Base-by-base conservation (phyloP, 2,329 filamentous ascomycete species). In the Aspergillus alliaceus region DNA sequence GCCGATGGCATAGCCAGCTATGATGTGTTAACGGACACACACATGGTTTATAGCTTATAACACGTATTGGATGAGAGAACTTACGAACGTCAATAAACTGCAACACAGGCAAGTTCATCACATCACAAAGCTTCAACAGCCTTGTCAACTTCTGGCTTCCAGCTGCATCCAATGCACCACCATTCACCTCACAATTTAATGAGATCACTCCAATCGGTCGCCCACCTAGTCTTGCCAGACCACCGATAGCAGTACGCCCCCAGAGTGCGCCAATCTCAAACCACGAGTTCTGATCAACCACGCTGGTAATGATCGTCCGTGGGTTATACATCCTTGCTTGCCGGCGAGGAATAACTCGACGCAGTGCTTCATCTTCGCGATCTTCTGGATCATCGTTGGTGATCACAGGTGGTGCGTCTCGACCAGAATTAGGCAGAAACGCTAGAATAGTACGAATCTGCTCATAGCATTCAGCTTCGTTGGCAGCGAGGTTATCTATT, bases 221-320 rank as follows among this genome's bases (percentile, higher is more conserved):
- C 1, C 86, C 86, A 14, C 73, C 78, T 1, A 88, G 71, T 6
- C 86, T 75, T 1, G 84, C 86, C 0, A 88, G 77, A 0, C 86
- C 86, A 7, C 82, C 79, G 34, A 88, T 86, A 1, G 83, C 80
- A 0, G 84, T 86, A 1, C 79, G 81, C 4, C 85, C 86, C 86
- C 86, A 88, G 1, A 86, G 76, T 0, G 79, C 68, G 4, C 86
- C 86, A 47, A 88, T 88, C 60, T 88, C 85, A 68, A 88, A 88
- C 77, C 83, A 88, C 0, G 80, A 83, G 22, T 66, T 77, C 2
- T 64, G 59, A 61, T 88, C 86, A 1, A 87, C 80, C 0, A 87
- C 80, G 2, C 78, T 80, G 0, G 71, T 76, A 58, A 88, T 85
- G 58, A 88, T 82, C 1, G 77, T 80, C 6, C 81, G 75, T 0